A percentile compares a stretch with the other conserved stretches of the same genome.
Evolutionary conservation across 805 yeast species (phyloP).

Genomic region (Diddensiella caesifluorescens): DNA sequence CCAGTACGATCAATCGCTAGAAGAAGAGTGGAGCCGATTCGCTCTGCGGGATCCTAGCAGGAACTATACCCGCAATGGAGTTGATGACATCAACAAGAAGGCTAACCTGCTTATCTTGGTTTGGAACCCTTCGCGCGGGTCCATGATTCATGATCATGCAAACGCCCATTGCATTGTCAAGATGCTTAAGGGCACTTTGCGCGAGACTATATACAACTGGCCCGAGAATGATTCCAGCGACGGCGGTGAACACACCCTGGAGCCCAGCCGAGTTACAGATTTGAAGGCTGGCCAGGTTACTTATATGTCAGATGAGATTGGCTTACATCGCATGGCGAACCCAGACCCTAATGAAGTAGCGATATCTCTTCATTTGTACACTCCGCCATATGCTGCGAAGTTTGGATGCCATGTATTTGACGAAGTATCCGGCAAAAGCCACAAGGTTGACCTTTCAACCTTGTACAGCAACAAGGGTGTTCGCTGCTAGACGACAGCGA

Average conservation of each 20-base stretch:
- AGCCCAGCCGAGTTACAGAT: constrained; percentile 27
- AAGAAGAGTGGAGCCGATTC: constrained; percentile 52
- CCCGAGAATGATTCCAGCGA: constrained; percentile 36
- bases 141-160: constrained; percentile 71
- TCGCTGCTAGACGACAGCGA: constrained; percentile 1
- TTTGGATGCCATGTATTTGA: constrained; percentile 42
- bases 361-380: constrained; percentile 64
- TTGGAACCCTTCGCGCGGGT: constrained; percentile 63
- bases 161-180: constrained; percentile 74
- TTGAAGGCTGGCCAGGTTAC: constrained; percentile 43
- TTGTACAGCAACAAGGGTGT: constrained; percentile 60
- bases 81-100: constrained; percentile 62
- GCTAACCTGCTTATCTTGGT: constrained; percentile 65
- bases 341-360: constrained; percentile 40
- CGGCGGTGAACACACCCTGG: constrained; percentile 16
- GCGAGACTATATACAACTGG: constrained; percentile 51
- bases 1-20: constrained; percentile 36
- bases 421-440: constrained; percentile 43
- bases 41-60: constrained; percentile 49
- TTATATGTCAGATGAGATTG: constrained; percentile 61
- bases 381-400: constrained; percentile 69
- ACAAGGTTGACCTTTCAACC: constrained; percentile 53
- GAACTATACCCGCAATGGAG: constrained; percentile 62
- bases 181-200: constrained; percentile 52
- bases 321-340: constrained; percentile 60